Percentiles rank a stretch among this genome's conserved stretches.
Evolutionary conservation across 129 eudicot genomes (phyloP).

Genomic region (Flaveria ramosissima): DNA sequence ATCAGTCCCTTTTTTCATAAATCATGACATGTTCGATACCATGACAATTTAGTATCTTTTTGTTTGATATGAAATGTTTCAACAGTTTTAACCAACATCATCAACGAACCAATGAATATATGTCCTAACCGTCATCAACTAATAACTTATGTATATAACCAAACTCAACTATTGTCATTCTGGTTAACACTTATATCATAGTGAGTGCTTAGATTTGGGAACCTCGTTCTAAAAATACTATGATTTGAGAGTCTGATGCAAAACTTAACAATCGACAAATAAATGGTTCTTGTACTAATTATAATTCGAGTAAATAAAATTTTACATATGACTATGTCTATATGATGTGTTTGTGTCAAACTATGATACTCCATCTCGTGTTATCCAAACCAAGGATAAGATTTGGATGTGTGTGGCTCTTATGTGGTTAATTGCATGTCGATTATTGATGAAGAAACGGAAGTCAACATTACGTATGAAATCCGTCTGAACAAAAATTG

Average conservation of each 20-base stretch:
- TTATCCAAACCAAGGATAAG: conserved; percentile 1
- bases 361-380: neutral
- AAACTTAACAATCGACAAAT: no score
- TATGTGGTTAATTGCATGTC: neutral
- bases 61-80: no score
- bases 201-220: neutral
- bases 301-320: neutral
- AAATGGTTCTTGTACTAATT: neutral
- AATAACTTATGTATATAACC: no score
- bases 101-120: no score
- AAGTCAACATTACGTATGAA: neutral
- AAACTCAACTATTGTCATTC: neutral
- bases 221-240: no score
- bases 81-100: no score
- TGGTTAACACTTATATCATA: neutral
- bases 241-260: no score
- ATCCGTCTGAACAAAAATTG: neutral
- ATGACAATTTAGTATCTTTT: no score
- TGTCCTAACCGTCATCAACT: no score
- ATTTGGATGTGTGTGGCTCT: conserved; percentile 2
- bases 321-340: neutral
- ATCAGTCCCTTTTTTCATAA: no score
- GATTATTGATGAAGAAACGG: neutral
- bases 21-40: no score
- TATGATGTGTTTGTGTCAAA: neutral